A percentile compares a stretch with the other conserved stretches of the same genome.
phyloP scores from a whole-genome alignment of 148 eudicot genomes.

The Silene conica region DNA sequence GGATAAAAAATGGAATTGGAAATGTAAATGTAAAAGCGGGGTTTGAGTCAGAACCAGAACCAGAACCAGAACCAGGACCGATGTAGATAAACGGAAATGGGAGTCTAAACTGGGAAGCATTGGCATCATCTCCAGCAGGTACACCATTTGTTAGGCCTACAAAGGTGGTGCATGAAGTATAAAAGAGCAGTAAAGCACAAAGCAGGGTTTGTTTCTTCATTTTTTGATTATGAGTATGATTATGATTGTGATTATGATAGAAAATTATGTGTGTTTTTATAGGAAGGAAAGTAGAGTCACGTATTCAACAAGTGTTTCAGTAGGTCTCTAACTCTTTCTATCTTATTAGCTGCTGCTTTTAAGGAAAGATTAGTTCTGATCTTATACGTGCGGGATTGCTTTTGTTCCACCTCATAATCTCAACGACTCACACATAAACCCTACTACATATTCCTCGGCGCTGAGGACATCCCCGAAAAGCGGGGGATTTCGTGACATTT shows the following conservation, averaged over 20 bases:
- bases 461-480: too few species aligned
- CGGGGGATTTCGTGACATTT: too few species aligned
- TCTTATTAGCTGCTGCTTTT: too few species aligned
- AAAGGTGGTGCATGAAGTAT: slow-evolving; percentile 9
- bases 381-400: too few species aligned
- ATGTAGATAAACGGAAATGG: neutral
- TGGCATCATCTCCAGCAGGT: neutral
- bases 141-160: slow-evolving; percentile 9
- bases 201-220: slow-evolving; percentile 4
- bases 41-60: neutral
- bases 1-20: neutral
- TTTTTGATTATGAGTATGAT: neutral
- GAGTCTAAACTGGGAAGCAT: neutral
- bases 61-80: neutral
- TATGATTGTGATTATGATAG: neutral
- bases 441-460: too few species aligned
- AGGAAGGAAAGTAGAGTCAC: too few species aligned
- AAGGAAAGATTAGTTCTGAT: too few species aligned
- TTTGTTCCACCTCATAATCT: too few species aligned
- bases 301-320: neutral
- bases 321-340: neutral
- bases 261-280: neutral
- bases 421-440: too few species aligned
- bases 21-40: neutral
- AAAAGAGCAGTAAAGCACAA: slow-evolving; percentile 14